Base-by-base conservation (phyloP, 139 green algal genomes). In the Edaphochlamys debaryana region DNA sequence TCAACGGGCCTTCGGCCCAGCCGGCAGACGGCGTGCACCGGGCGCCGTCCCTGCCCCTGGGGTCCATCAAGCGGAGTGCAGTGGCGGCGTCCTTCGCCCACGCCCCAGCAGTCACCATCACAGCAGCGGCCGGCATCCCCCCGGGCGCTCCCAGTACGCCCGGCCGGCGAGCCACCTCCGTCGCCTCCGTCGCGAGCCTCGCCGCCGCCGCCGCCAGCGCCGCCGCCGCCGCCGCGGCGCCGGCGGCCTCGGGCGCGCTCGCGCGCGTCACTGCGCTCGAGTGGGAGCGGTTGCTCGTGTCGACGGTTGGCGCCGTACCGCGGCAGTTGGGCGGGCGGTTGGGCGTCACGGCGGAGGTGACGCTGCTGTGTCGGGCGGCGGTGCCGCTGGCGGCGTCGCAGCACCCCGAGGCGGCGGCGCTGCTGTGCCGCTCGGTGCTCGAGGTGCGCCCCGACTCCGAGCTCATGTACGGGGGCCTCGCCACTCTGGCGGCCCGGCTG, bases 341-440 rank as follows among this genome's bases (percentile, higher is more conserved):
- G 50, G 20, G 50, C 5, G 2, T 58, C 6, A 29, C 50, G 20
- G 50, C 50, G 20, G 50, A 22, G 20, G 20, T 22, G 20, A 58
- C 50, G n/a, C 50, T 20, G 32, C 64, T 69, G 32, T 20, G 42
- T 32, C 13, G 23, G 32, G 64, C 64, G 32, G 64, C 64, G 17
- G 64, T 34, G 64, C 64, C 64, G 64, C 64, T 69, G 64, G 2
- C 7, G 17, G 32, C 64, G n/a, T n/a, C 30, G 23, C 64, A 45
- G 64, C 64, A 69, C 64, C 64, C 64, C 32, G 64, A 69, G 64
- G 32, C 42, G 64, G 64, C 34, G 29, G 64, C 64, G 32, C 64
- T 69, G 64, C 64, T 69, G 64, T 45, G 32, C 3, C n/a, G 64
- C 4, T 45, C 64, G 4, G 64, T 20, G 3, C 64, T 69, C 32